Evolutionary conservation across 2,329 filamentous ascomycete genomes (phyloP).

Genomic region (Biscogniauxia mediterranea): DNA sequence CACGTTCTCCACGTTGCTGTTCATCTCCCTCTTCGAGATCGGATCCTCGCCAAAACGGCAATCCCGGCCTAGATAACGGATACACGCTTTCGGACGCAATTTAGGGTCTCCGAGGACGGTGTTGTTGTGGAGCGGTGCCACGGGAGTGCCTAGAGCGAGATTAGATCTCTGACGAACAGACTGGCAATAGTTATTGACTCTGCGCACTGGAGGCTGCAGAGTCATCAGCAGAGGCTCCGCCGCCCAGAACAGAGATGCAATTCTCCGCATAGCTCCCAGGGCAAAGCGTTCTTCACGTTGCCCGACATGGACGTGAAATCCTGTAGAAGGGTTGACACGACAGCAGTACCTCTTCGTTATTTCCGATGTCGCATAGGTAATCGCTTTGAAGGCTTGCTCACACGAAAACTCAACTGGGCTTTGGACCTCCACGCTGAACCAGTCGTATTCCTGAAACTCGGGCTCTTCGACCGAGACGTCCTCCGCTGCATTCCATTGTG

Average conservation of each 20-base stretch:
- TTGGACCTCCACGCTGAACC: conserved; percentile 11
- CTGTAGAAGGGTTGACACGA: conserved; percentile 13
- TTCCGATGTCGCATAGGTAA: conserved; percentile 8
- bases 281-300: conserved; percentile 10
- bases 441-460: background rate
- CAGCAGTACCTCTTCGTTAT: conserved; percentile 12
- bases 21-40: conserved; percentile 4
- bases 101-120: too few relatives aligned
- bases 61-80: conserved; percentile 8
- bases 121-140: background rate
- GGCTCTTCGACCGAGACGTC: background rate
- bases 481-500: background rate
- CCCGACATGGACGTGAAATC: conserved; percentile 25
- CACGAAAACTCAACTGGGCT: conserved; percentile 13
- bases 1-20: background rate
- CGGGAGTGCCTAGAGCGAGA: background rate
- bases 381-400: conserved; percentile 7
- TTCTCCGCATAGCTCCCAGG: conserved; percentile 14
- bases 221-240: conserved; percentile 19
- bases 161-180: conserved; percentile 9
- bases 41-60: conserved; percentile 15
- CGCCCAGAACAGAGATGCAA: conserved; percentile 15
- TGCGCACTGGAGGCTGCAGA: conserved; percentile 13
- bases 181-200: conserved; percentile 3
- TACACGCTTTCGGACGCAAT: background rate